Evolutionary conservation across 371 early-diverging fungal species (phyloP).

Genomic region (Entomophthora muscae): DNA sequence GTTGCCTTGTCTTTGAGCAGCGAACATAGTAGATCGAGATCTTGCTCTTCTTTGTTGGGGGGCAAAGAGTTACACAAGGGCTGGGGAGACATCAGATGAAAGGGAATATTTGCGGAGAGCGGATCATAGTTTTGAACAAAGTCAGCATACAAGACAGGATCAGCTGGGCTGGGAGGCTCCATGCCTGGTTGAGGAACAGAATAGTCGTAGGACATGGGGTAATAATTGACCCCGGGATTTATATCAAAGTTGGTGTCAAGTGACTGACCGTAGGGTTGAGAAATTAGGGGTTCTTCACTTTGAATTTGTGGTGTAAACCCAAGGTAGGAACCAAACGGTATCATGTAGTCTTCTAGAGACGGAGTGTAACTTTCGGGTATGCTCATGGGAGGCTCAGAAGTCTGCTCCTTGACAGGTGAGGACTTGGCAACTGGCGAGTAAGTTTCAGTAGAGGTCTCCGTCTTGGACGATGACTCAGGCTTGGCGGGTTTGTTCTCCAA

Average conservation of each 20-base stretch:
- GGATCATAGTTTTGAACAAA: background rate
- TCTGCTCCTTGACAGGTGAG: too few relatives aligned
- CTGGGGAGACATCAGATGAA: background rate
- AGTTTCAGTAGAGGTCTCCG: background rate
- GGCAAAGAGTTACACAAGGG: background rate
- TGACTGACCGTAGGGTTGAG: background rate
- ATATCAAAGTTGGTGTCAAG: background rate
- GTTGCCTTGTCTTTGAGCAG: conserved; percentile 2
- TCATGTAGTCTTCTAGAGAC: background rate
- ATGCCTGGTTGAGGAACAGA: background rate
- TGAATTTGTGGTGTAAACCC: background rate
- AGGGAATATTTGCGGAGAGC: background rate
- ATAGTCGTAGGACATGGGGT: background rate
- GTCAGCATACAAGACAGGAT: conserved; percentile 5
- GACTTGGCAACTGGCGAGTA: too few relatives aligned
- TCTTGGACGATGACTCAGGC: background rate
- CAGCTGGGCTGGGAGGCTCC: background rate
- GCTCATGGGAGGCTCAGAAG: background rate
- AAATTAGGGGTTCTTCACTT: background rate
- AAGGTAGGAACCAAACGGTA: background rate
- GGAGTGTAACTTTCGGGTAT: background rate
- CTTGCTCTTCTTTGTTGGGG: background rate
- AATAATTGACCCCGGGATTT: background rate
- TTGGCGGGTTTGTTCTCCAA: background rate
- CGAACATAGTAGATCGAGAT: conserved; percentile 4